These are phyloP conservation scores for Penicillium sp. DNA, from an alignment of 2,329 filamentous ascomycete genomes.

Conservation along the genomic window DNA sequence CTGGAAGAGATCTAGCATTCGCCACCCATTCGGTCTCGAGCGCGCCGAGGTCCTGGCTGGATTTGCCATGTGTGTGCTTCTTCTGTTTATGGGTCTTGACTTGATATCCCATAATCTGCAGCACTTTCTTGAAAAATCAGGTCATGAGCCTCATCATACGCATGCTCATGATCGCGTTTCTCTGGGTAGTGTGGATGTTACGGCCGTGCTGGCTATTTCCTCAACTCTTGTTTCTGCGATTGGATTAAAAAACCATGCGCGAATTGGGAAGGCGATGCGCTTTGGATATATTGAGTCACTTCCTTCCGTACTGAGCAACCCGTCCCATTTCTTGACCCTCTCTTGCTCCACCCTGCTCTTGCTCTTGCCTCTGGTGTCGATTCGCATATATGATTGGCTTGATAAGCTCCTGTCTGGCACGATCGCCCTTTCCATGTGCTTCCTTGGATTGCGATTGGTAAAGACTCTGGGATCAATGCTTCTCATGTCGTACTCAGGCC, in stretches of 20 bases:
- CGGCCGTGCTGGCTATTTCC: conserved; percentile 72
- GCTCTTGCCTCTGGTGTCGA: conserved; percentile 72
- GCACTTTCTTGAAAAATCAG: conserved; percentile 76
- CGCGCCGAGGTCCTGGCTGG: conserved; percentile 89
- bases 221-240: conserved; percentile 83
- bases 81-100: conserved; percentile 96
- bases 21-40: conserved; percentile 89
- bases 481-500: conserved; percentile 75
- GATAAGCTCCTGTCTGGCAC: conserved; percentile 75
- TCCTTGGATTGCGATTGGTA: conserved; percentile 75
- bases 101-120: conserved; percentile 90
- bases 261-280: conserved; percentile 87
- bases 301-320: conserved; percentile 84
- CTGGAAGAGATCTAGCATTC: conserved; percentile 86
- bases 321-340: conserved; percentile 88
- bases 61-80: conserved; percentile 90
- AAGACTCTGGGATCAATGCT: conserved; percentile 88
- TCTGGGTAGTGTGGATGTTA: conserved; percentile 72
- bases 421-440: conserved; percentile 84
- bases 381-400: conserved; percentile 75
- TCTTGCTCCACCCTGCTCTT: conserved; percentile 78
- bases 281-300: conserved; percentile 76
- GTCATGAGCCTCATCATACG: conserved; percentile 67
- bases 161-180: conserved; percentile 63
- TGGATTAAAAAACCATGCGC: conserved; percentile 79